Conservation (phyloP, 2,329 filamentous ascomycete species). For the Diaporthe citri region DNA sequence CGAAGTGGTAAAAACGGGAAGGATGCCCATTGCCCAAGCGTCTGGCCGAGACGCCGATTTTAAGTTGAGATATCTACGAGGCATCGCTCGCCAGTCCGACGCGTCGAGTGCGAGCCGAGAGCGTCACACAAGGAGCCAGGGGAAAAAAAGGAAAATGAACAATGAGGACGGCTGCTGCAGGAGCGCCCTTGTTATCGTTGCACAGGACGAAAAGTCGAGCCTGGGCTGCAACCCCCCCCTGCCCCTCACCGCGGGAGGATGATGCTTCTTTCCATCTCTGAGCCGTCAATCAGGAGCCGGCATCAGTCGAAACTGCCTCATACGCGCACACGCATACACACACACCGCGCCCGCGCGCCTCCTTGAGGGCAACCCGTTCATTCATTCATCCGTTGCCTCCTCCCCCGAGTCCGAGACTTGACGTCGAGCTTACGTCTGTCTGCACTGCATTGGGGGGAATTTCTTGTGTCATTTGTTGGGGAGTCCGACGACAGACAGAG, state of each 20-base stretch:
- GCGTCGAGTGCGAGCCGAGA: conserved; percentile 12
- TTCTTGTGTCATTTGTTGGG: background rate
- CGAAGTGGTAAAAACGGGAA: background rate
- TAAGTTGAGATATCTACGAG: background rate
- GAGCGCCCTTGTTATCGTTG: conserved; percentile 21
- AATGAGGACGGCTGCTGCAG: conserved; percentile 1
- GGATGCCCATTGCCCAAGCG: background rate
- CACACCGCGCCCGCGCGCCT: background rate
- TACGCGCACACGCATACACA: background rate
- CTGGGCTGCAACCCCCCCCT: conserved; percentile 3
- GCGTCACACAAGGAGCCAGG: conserved; percentile 14
- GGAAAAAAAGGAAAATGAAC: background rate
- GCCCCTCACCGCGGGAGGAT: conserved; percentile 10
- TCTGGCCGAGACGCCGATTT: background rate
- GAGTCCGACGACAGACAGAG: background rate
- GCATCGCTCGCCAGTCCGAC: background rate
- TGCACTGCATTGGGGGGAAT: background rate
- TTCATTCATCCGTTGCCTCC: conserved; percentile 18
- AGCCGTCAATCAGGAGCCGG: conserved; percentile 19
- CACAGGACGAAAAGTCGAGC: conserved; percentile 24
- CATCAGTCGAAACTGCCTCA: conserved; percentile 27
- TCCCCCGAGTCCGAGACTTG: conserved; percentile 8
- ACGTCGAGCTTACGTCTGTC: conserved; percentile 19
- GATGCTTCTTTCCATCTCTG: conserved; percentile 24
- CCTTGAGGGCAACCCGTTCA: background rate